A percentile compares a stretch with the other conserved stretches of the same genome.
phyloP scores from a whole-genome alignment of 441 rosid species.

The Gossypium schwendimanii region DNA sequence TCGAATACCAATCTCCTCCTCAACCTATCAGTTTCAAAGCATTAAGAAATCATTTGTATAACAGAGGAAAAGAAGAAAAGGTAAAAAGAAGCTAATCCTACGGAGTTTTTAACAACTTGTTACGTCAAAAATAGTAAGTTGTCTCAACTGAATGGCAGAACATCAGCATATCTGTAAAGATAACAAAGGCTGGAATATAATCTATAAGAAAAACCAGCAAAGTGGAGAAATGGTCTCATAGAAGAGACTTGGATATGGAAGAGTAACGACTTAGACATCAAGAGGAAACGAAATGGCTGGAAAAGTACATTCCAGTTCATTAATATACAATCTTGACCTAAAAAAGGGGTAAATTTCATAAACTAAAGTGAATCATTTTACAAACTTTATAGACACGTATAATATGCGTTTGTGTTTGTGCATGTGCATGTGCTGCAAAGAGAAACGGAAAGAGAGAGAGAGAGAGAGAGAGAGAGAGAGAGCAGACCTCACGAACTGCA shows the following conservation, averaged over 20 bases:
- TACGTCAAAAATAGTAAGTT: background rate
- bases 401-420: background rate
- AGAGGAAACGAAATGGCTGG: background rate
- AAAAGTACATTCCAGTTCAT: background rate
- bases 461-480: constrained; percentile 6
- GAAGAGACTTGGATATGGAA: background rate
- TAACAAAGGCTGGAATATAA: background rate
- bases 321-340: background rate
- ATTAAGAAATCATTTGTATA: background rate
- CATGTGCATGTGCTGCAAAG: background rate
- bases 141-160: background rate
- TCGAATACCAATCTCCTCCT: constrained; percentile 79
- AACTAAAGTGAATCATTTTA: background rate
- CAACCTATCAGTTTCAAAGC: constrained; percentile 42
- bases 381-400: background rate
- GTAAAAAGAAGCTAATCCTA: background rate
- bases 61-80: background rate
- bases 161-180: background rate
- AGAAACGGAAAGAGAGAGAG: background rate
- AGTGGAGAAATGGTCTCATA: background rate
- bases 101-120: background rate
- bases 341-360: background rate
- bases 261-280: background rate
- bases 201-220: background rate
- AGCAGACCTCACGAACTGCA: constrained; percentile 81